Base-by-base conservation (phyloP, 2,329 filamentous ascomycete species). In the Aspergillus glaucus region DNA sequence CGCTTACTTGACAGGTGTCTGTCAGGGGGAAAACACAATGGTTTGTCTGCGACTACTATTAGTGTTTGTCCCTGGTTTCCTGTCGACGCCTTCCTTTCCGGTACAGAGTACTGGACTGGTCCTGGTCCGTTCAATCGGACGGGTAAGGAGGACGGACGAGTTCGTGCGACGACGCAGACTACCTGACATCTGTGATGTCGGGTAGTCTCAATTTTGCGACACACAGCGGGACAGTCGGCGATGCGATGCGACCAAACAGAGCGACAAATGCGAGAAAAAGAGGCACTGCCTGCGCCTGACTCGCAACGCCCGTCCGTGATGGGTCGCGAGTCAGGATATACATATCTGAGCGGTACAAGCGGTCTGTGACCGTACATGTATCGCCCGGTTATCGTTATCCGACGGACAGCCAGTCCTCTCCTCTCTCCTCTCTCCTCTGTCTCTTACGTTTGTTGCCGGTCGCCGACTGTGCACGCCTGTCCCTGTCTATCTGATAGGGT, bases 61-160 rank as follows among this genome's bases (percentile, higher is more conserved):
- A 43, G 22, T 46, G n/a, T 39, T 22, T 12, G 50, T 46, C 49
- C 43, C 49, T 55, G 52, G 65, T 47, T 55, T 55, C 46, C 50
- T 48, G 48, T 55, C 47, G 65, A 70, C 65, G 68, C 69, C 62
- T 62, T 54, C 60, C 54, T 56, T 61, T 68, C 56, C 60, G 63
- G 61, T 68, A 67, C 68, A 55, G 70, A 60, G 47, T 68, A 67
- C 63, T 62, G 59, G 67, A 62, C 66, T 66, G 71, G 68, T 58
- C 56, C 37, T 12, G 37, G 59, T 59, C 50, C 45, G 52, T 14
- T 40, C 26, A 37, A 5, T 51, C 47, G 52, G 54, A 48, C 52
- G 40, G 40, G 44, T 50, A 50, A 51, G 49, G 46, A 46, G 47
- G 51, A 30, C 49, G 41, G 26, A 30, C 26, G 9, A 30, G 9